Conservation (phyloP, 139 green algal species). For the Nannochloris sp. region DNA sequence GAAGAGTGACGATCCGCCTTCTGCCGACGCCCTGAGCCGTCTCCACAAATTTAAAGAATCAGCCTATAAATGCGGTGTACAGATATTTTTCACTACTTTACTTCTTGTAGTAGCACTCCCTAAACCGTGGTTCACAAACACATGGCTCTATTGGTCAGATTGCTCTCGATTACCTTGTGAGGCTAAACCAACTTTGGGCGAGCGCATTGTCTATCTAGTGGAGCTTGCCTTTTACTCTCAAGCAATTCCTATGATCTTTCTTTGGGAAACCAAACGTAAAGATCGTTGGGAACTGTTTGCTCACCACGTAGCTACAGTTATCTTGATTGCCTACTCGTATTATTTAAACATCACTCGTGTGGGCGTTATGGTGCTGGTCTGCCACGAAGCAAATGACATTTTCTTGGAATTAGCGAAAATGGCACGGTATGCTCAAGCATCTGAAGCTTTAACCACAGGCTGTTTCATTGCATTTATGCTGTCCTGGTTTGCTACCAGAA, state of each 20-base stretch:
- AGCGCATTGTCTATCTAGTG: slow-evolving; percentile 70
- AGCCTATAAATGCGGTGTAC: slow-evolving; percentile 25
- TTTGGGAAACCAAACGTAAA: slow-evolving; percentile 68
- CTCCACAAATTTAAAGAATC: slow-evolving; percentile 28
- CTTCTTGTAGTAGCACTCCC: slow-evolving; percentile 12
- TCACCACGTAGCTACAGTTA: slow-evolving; percentile 74
- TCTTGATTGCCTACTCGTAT: slow-evolving; percentile 65
- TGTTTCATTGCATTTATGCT: slow-evolving; percentile 57
- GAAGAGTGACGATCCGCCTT: slow-evolving; percentile 8
- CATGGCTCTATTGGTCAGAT: slow-evolving; percentile 46
- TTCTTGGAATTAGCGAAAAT: slow-evolving; percentile 84
- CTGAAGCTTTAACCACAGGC: slow-evolving; percentile 13
- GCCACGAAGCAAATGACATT: slow-evolving; percentile 83
- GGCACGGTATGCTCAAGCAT: slow-evolving; percentile 40
- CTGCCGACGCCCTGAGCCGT: neutral
- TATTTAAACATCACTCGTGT: slow-evolving; percentile 61
- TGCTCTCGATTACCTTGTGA: slow-evolving; percentile 59
- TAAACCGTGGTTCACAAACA: slow-evolving; percentile 39
- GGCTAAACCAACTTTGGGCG: slow-evolving; percentile 14
- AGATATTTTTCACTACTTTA: slow-evolving; percentile 19
- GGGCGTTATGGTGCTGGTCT: slow-evolving; percentile 72
- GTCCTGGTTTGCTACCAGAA: slow-evolving; percentile 55
- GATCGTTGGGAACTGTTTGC: slow-evolving; percentile 70
- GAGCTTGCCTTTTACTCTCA: slow-evolving; percentile 74
- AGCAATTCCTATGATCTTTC: slow-evolving; percentile 40